Evolutionary conservation across 2,329 filamentous ascomycete species (phyloP), one percentile per base, ranked within the genome.

Genomic region (Fusarium pseudocircinatum): DNA sequence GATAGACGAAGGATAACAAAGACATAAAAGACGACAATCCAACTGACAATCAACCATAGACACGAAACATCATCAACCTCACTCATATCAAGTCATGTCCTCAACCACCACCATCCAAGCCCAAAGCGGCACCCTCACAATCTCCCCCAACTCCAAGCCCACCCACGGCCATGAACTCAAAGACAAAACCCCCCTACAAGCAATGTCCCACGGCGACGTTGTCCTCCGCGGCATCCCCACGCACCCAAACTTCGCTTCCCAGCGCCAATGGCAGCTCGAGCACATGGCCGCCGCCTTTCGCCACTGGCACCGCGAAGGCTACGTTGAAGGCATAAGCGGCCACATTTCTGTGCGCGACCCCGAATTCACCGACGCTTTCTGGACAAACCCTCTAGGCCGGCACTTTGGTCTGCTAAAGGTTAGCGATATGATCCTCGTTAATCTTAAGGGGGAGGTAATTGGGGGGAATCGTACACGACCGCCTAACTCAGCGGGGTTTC

Each of bases 211-310:
- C 32, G 76, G 76, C 40, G 67, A 75, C 9, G 69, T 78, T 7
- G 75, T 78, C 40, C 50, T 78, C 5, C 30, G 65, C 2, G 78
- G 78, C 1, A 78, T 80, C 7, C 78, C 78, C 1, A 71, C 57
- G 2, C 73, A 77, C 40, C 67, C 71, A 5, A 56, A 78, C 53
- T 79, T 79, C 57, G 50, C 67, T 2, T 73, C 73, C 0, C 75
- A 80, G 15, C 70, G 78, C n/a, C 69, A 78, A 44, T 79, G 78
- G 78, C 77, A 78, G 56, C 84, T 92, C 8, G 85, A 88, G 42
- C 90, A 92, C 78, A 91, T 92, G 84, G 89, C 90, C 12, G 87
- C 87, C 7, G 90, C 90, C 8, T 94, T 94, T 81, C 89, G 92
- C 34, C 87, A 92, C 78, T 93, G 92, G 79, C 85, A 90, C 4